Conservation (phyloP, 2,329 filamentous ascomycete genomes). For the Fusarium albidum region DNA sequence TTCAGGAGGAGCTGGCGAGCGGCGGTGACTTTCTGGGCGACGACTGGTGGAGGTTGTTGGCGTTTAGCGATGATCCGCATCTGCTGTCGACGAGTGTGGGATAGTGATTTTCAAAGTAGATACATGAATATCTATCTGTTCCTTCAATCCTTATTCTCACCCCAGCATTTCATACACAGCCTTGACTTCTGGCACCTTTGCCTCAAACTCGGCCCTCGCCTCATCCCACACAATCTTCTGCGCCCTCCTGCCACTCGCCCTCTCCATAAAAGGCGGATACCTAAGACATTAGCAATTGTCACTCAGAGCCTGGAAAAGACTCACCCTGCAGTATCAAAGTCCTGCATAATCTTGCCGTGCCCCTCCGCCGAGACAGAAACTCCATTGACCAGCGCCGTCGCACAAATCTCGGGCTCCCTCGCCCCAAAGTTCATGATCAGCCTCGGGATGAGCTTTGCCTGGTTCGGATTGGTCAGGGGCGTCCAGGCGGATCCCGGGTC, state of each 20-base stretch:
- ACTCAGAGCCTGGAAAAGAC: conserved; percentile 13
- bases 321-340: conserved; percentile 47
- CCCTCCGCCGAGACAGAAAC: conserved; percentile 42
- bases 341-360: conserved; percentile 49
- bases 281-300: conserved; percentile 26
- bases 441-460: conserved; percentile 46
- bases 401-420: conserved; percentile 46
- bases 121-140: no score
- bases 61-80: conserved; percentile 39
- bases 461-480: conserved; percentile 47
- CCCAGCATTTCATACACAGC: conserved; percentile 33
- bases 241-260: conserved; percentile 34
- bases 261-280: conserved; percentile 48
- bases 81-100: conserved; percentile 34
- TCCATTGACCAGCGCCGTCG: conserved; percentile 49
- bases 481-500: conserved; percentile 51
- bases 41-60: conserved; percentile 36
- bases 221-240: conserved; percentile 39
- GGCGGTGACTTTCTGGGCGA: conserved; percentile 26
- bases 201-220: conserved; percentile 34
- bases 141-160: no score
- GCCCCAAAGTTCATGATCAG: conserved; percentile 50
- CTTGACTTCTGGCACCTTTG: conserved; percentile 37
- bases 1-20: conserved; percentile 3
- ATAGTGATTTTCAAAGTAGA: no score